A percentile compares a stretch with the other conserved stretches of the same genome.
These are phyloP conservation scores for Colletotrichum somersetense DNA, from an alignment of 2,329 filamentous ascomycete genomes.

Conservation along the genomic window DNA sequence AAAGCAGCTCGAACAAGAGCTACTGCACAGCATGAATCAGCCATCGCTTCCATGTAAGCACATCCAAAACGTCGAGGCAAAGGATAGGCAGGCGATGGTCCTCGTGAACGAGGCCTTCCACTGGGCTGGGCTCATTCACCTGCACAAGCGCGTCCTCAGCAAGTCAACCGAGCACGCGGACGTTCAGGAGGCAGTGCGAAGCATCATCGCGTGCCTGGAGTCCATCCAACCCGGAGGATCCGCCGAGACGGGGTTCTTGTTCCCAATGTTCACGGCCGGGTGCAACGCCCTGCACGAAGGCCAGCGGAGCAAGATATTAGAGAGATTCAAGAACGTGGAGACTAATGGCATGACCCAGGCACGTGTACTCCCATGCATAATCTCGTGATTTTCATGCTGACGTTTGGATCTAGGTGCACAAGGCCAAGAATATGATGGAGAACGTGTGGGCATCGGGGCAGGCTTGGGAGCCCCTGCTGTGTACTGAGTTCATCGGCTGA, in stretches of 20 bases:
- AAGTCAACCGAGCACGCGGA: slow-evolving; percentile 67
- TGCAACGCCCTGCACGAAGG: slow-evolving; percentile 73
- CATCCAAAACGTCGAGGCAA: slow-evolving; percentile 62
- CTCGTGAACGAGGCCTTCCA: slow-evolving; percentile 85
- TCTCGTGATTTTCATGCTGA: background rate
- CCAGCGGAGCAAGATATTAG: slow-evolving; percentile 72
- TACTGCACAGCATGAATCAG: slow-evolving; percentile 67
- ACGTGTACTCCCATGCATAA: slow-evolving; percentile 44
- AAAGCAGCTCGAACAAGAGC: slow-evolving; percentile 68
- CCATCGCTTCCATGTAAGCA: slow-evolving; percentile 58
- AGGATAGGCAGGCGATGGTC: slow-evolving; percentile 72
- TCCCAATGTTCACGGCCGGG: slow-evolving; percentile 86
- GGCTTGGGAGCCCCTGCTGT: slow-evolving; percentile 76
- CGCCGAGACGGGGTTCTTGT: slow-evolving; percentile 80
- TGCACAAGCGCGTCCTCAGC: slow-evolving; percentile 79
- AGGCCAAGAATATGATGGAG: slow-evolving; percentile 75
- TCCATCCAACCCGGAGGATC: slow-evolving; percentile 75
- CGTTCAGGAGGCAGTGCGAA: slow-evolving; percentile 72
- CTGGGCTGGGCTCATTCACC: slow-evolving; percentile 81
- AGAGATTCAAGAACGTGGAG: slow-evolving; percentile 76
- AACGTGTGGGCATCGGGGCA: slow-evolving; percentile 75
- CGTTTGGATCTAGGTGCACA: slow-evolving; percentile 59
- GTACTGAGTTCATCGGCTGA: slow-evolving; percentile 77
- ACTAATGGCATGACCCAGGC: slow-evolving; percentile 83
- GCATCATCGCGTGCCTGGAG: slow-evolving; percentile 72